These are phyloP conservation scores for Ustulina deusta DNA, from an alignment of 2,329 filamentous ascomycete genomes.

Conservation along the genomic window DNA sequence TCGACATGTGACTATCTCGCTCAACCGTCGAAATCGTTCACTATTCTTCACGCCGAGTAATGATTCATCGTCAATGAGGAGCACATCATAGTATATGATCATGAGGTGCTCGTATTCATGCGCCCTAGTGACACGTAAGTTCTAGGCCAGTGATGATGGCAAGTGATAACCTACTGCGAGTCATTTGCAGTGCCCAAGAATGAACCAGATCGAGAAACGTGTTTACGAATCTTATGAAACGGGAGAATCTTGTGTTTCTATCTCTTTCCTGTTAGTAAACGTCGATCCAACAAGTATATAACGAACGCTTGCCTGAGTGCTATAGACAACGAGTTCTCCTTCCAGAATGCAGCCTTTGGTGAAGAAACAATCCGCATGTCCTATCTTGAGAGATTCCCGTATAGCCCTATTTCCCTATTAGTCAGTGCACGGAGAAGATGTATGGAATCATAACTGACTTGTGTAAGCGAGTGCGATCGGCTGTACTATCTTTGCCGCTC, in stretches of 20 bases:
- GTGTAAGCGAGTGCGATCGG: constrained; percentile 73
- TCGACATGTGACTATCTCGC: constrained; percentile 62
- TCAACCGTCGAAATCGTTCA: constrained; percentile 70
- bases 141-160: no score
- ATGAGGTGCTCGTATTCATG: constrained; percentile 67
- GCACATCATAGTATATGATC: constrained; percentile 71
- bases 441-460: constrained; percentile 52
- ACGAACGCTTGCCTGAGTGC: constrained; percentile 63
- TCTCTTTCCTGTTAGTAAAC: neutral
- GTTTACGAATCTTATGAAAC: constrained; percentile 86
- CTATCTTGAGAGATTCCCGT: constrained; percentile 72
- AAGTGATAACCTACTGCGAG: constrained; percentile 65
- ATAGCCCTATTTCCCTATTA: constrained; percentile 60
- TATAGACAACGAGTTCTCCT: constrained; percentile 85
- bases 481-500: constrained; percentile 88
- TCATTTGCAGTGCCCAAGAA: constrained; percentile 77
- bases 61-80: constrained; percentile 66
- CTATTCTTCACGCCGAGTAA: constrained; percentile 65
- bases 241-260: constrained; percentile 72
- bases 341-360: constrained; percentile 79
- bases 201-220: constrained; percentile 78
- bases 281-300: neutral
- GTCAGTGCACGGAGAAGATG: neutral
- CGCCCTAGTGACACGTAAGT: constrained; percentile 54
- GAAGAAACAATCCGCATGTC: constrained; percentile 68